Evolutionary conservation across 2,329 filamentous ascomycete genomes (phyloP).

Genomic region (Colletotrichum chlorophyti): DNA sequence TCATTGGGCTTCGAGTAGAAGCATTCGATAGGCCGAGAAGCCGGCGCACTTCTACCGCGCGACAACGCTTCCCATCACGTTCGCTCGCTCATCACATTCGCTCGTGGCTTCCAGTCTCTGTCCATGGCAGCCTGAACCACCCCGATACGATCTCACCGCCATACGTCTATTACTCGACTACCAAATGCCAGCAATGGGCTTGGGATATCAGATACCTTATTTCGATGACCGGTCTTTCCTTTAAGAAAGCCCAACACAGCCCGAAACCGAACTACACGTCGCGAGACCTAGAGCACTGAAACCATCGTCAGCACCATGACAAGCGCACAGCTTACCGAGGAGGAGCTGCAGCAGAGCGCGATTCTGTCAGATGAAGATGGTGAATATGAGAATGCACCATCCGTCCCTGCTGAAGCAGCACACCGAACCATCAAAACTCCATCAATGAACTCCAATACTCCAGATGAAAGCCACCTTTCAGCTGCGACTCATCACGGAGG

Average conservation of each 20-base stretch:
- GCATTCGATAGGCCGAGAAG: neutral
- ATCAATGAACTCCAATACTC: conserved; percentile 2
- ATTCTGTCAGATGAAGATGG: conserved; percentile 56
- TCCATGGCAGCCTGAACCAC: neutral
- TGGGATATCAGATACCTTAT: neutral
- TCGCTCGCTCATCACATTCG: neutral
- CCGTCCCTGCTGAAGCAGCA: conserved; percentile 32
- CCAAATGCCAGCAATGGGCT: conserved; percentile 14
- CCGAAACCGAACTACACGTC: neutral
- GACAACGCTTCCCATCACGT: neutral
- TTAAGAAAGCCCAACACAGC: neutral
- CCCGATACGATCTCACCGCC: neutral
- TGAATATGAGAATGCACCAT: conserved; percentile 46
- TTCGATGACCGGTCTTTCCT: neutral
- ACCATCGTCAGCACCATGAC: conserved; percentile 43
- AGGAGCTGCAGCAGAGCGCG: conserved; percentile 63
- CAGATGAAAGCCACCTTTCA: conserved; percentile 17
- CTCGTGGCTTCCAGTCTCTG: no score
- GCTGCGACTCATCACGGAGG: conserved; percentile 24
- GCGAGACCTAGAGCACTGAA: neutral
- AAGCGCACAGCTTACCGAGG: conserved; percentile 61
- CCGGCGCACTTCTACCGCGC: neutral
- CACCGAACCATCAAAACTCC: conserved; percentile 26
- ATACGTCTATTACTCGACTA: neutral
- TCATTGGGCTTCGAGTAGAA: neutral